These are phyloP conservation scores for Dendrothele bispora DNA, from an alignment of 768 basidiomycete species.

Conservation along the genomic window DNA sequence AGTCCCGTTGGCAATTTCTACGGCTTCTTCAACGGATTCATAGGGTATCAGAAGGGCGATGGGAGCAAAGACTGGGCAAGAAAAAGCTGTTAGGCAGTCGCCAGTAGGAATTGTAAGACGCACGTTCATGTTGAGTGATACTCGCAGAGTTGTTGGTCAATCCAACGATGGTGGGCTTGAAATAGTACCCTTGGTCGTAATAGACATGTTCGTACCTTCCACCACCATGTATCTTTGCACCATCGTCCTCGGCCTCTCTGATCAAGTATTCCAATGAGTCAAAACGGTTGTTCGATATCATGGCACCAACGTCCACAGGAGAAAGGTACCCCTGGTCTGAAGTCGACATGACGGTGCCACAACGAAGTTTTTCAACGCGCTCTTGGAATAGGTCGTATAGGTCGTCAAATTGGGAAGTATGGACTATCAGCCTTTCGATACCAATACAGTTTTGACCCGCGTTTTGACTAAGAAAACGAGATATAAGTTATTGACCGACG, in stretches of 20 bases:
- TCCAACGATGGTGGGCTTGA: conserved; percentile 84
- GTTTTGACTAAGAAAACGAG: conserved; percentile 63
- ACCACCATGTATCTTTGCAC: conserved; percentile 67
- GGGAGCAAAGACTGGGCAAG: conserved; percentile 80
- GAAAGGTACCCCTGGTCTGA: conserved; percentile 67
- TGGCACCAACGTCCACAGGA: conserved; percentile 82
- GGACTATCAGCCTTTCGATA: conserved; percentile 90
- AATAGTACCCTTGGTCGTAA: conserved; percentile 75
- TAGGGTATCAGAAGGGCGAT: conserved; percentile 87
- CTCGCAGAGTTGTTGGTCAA: conserved; percentile 70
- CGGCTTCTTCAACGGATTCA: conserved; percentile 79
- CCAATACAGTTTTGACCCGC: conserved; percentile 97
- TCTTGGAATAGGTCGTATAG: conserved; percentile 65
- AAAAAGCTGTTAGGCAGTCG: no score
- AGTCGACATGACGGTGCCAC: conserved; percentile 71
- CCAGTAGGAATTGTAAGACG: no score
- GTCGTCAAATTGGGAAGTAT: conserved; percentile 71
- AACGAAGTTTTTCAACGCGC: conserved; percentile 68
- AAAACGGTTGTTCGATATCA: conserved; percentile 81
- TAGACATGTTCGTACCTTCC: conserved; percentile 63
- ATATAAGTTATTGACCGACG: neutral
- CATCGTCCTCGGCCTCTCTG: conserved; percentile 62
- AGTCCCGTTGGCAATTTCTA: conserved; percentile 86
- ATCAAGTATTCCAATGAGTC: conserved; percentile 67
- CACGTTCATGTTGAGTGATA: conserved; percentile 80